Evolutionary conservation across 768 basidiomycete species (phyloP).

Genomic region (Neoboletus magnificus): DNA sequence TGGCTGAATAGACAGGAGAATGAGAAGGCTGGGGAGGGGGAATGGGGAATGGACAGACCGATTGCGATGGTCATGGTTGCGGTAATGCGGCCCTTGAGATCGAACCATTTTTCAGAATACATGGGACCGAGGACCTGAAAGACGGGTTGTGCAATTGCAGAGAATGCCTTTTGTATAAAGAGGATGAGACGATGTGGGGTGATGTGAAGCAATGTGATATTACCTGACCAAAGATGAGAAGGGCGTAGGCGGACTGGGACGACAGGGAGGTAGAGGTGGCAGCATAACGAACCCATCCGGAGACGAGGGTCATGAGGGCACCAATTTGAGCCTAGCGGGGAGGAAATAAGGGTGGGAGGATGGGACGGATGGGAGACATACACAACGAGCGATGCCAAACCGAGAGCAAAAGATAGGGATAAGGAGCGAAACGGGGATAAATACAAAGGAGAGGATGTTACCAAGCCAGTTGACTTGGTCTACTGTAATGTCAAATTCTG

Average conservation of each 20-base stretch:
- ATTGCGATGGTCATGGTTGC: slow-evolving; percentile 63
- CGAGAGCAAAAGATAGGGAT: slow-evolving; percentile 56
- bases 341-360: not conserved
- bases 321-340: slow-evolving; percentile 60
- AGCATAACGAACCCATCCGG: slow-evolving; percentile 76
- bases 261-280: slow-evolving; percentile 59
- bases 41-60: slow-evolving; percentile 24
- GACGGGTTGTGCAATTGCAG: slow-evolving; percentile 63
- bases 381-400: slow-evolving; percentile 62
- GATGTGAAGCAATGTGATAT: not conserved
- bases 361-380: slow-evolving; percentile 34
- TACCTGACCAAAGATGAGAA: slow-evolving; percentile 73
- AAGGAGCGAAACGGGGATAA: slow-evolving; percentile 57
- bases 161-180: slow-evolving; percentile 46
- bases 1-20: slow-evolving; percentile 40
- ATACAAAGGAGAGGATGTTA: slow-evolving; percentile 60
- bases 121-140: slow-evolving; percentile 78
- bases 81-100: slow-evolving; percentile 69
- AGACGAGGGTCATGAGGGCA: slow-evolving; percentile 48
- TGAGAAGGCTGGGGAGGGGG: not conserved
- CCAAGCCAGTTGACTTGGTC: slow-evolving; percentile 80
- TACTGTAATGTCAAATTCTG: slow-evolving; percentile 65
- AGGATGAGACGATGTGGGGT: not conserved
- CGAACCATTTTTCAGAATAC: slow-evolving; percentile 85
- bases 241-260: slow-evolving; percentile 51